Base-by-base conservation (phyloP, 345 rosid species). In the Ceriops decandra region DNA sequence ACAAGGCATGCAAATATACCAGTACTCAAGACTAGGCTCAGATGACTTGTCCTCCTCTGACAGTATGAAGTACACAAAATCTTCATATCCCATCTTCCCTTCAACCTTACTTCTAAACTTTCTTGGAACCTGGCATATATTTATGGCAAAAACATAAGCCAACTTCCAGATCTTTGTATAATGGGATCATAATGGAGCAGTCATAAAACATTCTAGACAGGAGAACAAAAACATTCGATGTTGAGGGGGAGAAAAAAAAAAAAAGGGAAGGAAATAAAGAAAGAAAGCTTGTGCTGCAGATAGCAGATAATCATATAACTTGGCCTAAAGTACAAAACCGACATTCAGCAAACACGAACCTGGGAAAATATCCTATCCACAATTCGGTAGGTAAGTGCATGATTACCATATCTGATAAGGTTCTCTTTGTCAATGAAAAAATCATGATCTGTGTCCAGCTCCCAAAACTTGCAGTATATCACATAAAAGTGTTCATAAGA, bases 381-480 rank as follows among this genome's bases (percentile, higher is more conserved):
- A 84, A 93, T 90, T 76, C 93, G 83, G 72, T 90, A 93, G 67
- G 98, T 93, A 74, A 93, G 97, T 20, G 97, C 98, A 84, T 93
- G 97, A 80, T 90, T 93, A 66, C 97, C 92, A 83, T 93, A 93
- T 86, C 92, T 84, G 78, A 93, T 85, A 54, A 93, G 97, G 85
- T 93, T 93, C 82, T 93, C 98, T 80, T 90, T 88, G 84, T 90
- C 96, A 24, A 90, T 93, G 78, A 88, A 81, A 82, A 93, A 93
- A 86, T 93, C 98, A 72, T 93, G 97, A 77, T 93, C 97, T 9
- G 88, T 85, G 77, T 93, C 98, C 70, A 90, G 82, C 88, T 93
- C 98, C 98, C 98, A 93, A 73, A 90, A 93, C 82, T 90, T 93
- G 92, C 98, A 93, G 87, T 93, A 93, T 79, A 93, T 90, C 59